phyloP scores from a whole-genome alignment of 116 monocot species.

The Iris pallida region DNA sequence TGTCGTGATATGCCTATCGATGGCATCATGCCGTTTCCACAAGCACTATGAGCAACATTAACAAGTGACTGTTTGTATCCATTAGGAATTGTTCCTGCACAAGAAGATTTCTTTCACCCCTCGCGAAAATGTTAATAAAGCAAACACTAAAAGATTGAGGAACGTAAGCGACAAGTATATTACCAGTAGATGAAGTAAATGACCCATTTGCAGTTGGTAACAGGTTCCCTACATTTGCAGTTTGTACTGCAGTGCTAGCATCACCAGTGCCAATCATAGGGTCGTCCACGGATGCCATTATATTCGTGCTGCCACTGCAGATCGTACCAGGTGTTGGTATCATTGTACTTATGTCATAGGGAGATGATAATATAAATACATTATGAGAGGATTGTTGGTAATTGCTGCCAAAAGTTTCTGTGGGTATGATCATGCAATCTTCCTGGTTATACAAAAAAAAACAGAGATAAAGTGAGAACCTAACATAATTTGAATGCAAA shows the following conservation, averaged over 20 bases:
- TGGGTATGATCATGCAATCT: slow-evolving; percentile 43
- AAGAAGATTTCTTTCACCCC: not conserved
- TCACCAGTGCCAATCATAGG: slow-evolving; percentile 16
- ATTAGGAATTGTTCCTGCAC: slow-evolving; percentile 30
- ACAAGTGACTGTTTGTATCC: slow-evolving; percentile 37
- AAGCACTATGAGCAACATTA: slow-evolving; percentile 31
- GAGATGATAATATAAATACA: slow-evolving; percentile 16
- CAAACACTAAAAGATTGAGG: not conserved
- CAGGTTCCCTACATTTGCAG: slow-evolving; percentile 19
- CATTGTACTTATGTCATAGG: slow-evolving; percentile 57
- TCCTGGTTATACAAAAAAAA: slow-evolving; percentile 21
- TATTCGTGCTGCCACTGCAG: slow-evolving; percentile 28
- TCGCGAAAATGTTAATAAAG: not conserved
- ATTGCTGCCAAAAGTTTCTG: slow-evolving; percentile 34
- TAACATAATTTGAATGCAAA: not conserved
- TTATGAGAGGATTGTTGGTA: slow-evolving; percentile 21
- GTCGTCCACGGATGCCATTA: slow-evolving; percentile 23
- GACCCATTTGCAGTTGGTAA: slow-evolving; percentile 25
- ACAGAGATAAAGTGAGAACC: slow-evolving; percentile 1
- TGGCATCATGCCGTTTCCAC: slow-evolving; percentile 33
- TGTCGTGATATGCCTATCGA: slow-evolving; percentile 69
- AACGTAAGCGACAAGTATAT: not conserved
- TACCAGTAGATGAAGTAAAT: slow-evolving; percentile 38
- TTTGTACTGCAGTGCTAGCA: slow-evolving; percentile 21
- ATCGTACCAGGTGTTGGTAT: slow-evolving; percentile 88